Evolutionary conservation across 1,139 yeast genomes (phyloP), one percentile per base, ranked within the genome.

Genomic region (Candida albicans): DNA sequence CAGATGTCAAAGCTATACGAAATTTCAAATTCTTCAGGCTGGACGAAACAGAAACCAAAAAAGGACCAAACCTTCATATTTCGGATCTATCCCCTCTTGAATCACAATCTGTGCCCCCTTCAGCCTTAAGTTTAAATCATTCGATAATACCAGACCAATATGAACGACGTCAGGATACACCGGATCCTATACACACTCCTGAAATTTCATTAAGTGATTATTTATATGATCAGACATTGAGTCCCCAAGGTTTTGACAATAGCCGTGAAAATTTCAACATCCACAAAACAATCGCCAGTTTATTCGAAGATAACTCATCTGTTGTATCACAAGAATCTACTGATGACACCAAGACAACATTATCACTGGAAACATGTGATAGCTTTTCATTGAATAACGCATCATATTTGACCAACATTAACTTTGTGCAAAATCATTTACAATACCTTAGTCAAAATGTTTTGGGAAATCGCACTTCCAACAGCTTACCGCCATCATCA

Each of bases 391-490:
- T 48, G 13, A 43, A 50, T 8, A 37, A 41, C 27, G 33, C 51
- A 8, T 64, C 68, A 33, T 66, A 59, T 46, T 52, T 65, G 26
- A 62, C 56, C 39, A 61, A 63, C 48, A 55, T 65, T 33, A 58
- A 59, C 50, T 61, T 62, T 45, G 54, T 53, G 14, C 42, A 57
- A 29, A 59, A 59, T 41, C 65, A 64, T 29, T 49, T 49, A 32
- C 53, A 55, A 29, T 62, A 52, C 47, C 51, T 66, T 33, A 53
- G 50, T 31, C 61, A 57, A 42, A 46, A 50, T 14, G 48, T 39
- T 25, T 49, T 50, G 40, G 42, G 43, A 10, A 35, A 37, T 18
- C 32, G 32, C 27, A 39, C 42, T 8, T 41, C 43, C 25, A 35
- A 40, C 25, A 40, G 33, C 11, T 24, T 14, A 4, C 43, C 49